Evolutionary conservation across 805 yeast genomes (phyloP).

Genomic region (Pichia heedii): DNA sequence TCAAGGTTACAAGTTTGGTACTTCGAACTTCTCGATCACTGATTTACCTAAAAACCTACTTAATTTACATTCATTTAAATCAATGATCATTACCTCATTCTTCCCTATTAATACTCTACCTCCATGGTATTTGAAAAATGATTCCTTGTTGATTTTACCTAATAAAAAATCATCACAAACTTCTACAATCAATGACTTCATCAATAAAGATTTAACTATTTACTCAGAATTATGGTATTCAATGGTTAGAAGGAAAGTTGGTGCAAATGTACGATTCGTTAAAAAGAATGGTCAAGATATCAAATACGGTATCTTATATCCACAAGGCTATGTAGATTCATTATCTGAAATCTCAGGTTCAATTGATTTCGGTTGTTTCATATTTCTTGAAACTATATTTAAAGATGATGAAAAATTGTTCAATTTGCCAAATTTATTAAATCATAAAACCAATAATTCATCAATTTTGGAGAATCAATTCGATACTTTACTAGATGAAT

Average conservation of each 20-base stretch:
- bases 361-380: conserved; percentile 31
- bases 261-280: conserved; percentile 60
- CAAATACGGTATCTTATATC: conserved; percentile 10
- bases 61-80: conserved; percentile 30
- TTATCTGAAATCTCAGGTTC: conserved; percentile 14
- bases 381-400: conserved; percentile 54
- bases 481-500: conserved; percentile 32
- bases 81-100: conserved; percentile 61
- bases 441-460: conserved; percentile 24
- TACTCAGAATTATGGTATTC: conserved; percentile 44
- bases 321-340: conserved; percentile 18
- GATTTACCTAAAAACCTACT: conserved; percentile 34
- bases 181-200: neutral
- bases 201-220: conserved; percentile 29
- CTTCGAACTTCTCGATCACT: conserved; percentile 45
- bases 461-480: conserved; percentile 39
- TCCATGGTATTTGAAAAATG: conserved; percentile 50
- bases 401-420: conserved; percentile 51
- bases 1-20: conserved; percentile 61
- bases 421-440: conserved; percentile 34
- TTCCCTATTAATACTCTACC: conserved; percentile 39
- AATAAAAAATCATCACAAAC: conserved; percentile 10
- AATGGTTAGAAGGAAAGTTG: conserved; percentile 36
- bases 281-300: conserved; percentile 31
- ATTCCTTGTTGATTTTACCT: conserved; percentile 40